Conservation (phyloP, 768 basidiomycete species). For the Rhodotorula paludigena region DNA sequence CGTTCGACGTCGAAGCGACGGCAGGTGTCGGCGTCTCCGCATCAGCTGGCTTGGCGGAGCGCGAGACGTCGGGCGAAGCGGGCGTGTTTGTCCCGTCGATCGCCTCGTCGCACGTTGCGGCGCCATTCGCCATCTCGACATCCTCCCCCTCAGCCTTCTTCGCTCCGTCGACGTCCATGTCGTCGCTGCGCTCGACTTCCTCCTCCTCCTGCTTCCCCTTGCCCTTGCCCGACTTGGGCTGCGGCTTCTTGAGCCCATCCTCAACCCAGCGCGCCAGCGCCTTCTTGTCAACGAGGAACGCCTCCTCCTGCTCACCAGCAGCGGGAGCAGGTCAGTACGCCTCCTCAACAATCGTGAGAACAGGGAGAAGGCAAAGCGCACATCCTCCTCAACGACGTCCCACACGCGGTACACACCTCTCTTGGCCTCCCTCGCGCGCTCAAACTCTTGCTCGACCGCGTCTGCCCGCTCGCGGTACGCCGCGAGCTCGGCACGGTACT, state of each 20-base stretch:
- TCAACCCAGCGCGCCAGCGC: constrained; percentile 62
- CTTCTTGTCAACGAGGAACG: constrained; percentile 59
- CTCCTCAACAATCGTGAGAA: background rate
- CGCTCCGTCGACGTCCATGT: background rate
- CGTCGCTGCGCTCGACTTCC: background rate
- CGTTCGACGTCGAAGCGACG: too few relatives aligned
- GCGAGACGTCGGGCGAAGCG: too few relatives aligned
- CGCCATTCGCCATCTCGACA: background rate
- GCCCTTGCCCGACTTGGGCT: background rate
- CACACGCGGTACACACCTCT: constrained; percentile 62
- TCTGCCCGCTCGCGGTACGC: constrained; percentile 50
- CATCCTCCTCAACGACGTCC: constrained; percentile 56
- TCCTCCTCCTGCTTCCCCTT: background rate
- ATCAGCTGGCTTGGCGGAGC: too few relatives aligned
- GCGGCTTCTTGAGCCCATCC: constrained; percentile 42
- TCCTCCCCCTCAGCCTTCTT: background rate
- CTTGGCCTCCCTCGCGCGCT: constrained; percentile 55
- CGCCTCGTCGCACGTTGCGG: background rate
- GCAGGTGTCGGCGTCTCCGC: constrained; percentile 1
- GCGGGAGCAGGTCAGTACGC: background rate
- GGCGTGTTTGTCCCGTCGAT: background rate
- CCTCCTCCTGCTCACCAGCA: constrained; percentile 49
- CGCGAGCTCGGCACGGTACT: constrained; percentile 57
- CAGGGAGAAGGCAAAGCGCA: constrained; percentile 43
- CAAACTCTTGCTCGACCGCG: constrained; percentile 50